Base-by-base conservation (phyloP, 2,329 filamentous ascomycete species). In the Alternaria brassicae region DNA sequence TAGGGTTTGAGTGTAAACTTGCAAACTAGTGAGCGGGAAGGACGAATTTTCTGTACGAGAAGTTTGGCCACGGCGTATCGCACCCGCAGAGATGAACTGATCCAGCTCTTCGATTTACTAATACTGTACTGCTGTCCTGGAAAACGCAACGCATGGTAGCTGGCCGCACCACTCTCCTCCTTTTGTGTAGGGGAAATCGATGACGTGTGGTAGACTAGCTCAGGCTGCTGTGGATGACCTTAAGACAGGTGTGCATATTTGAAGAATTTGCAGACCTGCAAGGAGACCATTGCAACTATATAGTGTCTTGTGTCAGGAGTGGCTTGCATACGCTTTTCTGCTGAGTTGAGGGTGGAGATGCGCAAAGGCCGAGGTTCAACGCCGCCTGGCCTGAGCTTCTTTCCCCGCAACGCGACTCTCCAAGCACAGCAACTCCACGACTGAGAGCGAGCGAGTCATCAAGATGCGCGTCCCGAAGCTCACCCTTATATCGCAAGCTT, bases 391-490 rank as follows among this genome's bases (percentile, higher is more conserved):
- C 65, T 53, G 65, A 61, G 65, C 65, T 39, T 41, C 21, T 23
- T 65, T 67, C 62, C 65, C 65, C 65, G 62, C 62, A 63, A 62
- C 59, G 47, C 56, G 55, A 23, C 56, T 28, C 49, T 36, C 42
- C 34, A n/a, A 21, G 51, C 13, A 59, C 12, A 47, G 58, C 52
- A 55, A 27, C 52, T 58, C 63, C 57, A 65, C 63, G 67, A 73
- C 64, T 58, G 59, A 63, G 56, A 44, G 41, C 36, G 57, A 56
- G 61, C 71, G 68, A 75, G 70, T 71, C 62, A 63, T 28, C 52
- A 75, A 37, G 39, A 56, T 75, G 70, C 42, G n/a, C 56, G 52
- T 61, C 57, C 62, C 68, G 65, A 68, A 52, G 37, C 21, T 25
- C 27, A n/a, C 30, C 23, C 62, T 53, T 63, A 67, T 63, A 23